Evolutionary conservation across 2,329 filamentous ascomycete genomes (phyloP), one percentile per base, ranked within the genome.

Genomic region (Cytospora leucostoma): DNA sequence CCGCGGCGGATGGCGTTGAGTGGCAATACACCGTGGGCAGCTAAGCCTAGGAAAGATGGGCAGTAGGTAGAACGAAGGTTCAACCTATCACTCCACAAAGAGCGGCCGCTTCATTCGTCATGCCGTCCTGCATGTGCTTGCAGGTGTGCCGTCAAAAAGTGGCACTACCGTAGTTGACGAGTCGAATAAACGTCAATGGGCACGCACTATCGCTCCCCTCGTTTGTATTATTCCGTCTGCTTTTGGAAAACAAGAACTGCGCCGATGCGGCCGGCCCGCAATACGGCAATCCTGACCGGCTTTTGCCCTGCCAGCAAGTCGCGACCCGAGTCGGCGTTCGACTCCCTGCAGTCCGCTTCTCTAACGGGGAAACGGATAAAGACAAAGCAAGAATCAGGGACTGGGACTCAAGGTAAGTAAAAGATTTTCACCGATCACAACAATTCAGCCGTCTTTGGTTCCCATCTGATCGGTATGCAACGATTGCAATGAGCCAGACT

Each of bases 231-330:
- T 38, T 38, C 59, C 38, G 59, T 65, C 55, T 51, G 53, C 59
- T 56, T 63, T 52, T 54, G 35, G 54, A 52, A 51, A 54, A 27
- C 27, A 51, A 52, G 55, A 59, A 65, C 59, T 56, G 59, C 53
- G 59, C 63, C 62, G 62, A 64, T 47, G 62, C 62, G 62, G 62
- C 50, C 62, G 58, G 62, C 47, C 21, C 57, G 53, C 59, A 53
- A 51, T 56, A 53, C 50, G 47, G 54, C 62, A 52, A 55, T 49
- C 54, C 59, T 55, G 51, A 51, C n/a, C n/a, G 19, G 44, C 44
- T 49, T 52, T 51, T 55, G 51, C 59, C n/a, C n/a, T 47, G n/a
- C 44, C 44, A 47, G 44, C 44, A n/a, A 47, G 44, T 47, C 44
- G 21, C n/a, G 44, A 21, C 44, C 17, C 17, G 40, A n/a, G 50